Evolutionary conservation across 2,329 filamentous ascomycete species (phyloP), one percentile per base, ranked within the genome.

Genomic region (Gremmenia infestans): DNA sequence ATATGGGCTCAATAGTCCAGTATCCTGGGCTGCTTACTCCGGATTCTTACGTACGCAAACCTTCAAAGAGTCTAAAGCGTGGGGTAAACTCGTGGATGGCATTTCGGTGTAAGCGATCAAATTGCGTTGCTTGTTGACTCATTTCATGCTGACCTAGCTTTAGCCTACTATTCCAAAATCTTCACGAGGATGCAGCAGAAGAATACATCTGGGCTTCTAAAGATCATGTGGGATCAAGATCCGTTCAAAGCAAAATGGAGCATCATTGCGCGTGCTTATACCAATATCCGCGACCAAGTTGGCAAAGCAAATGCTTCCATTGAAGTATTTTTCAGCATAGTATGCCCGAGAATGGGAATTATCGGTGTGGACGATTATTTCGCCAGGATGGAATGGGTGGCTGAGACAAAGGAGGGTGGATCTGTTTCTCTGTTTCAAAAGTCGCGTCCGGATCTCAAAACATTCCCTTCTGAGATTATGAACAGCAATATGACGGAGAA

Each of bases 191-290:
- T 56, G 32, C 59, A 59, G 48, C 64, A 66, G 48, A 65, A 64
- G 43, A 55, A 63, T 23, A 59, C 59, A 14, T 66, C 62, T 12
- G 43, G 42, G 2, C 49, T 55, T 35, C 54, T 64, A 36, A 66
- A 57, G 25, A 17, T 48, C 3, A 48, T 65, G 28, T 65, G 63
- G 61, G 48, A 60, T 32, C 12, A 52, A 5, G 62, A 64, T 48
- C 61, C 60, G 8, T 66, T 65, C 54, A 58, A 63, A 22, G 60
- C 57, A 12, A 66, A 63, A 48, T 67, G 62, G 60, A 35, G 54
- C 5, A 61, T 64, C 4, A 23, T 66, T 40, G 64, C 65, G 5
- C 55, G 54, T 14, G 57, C 61, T 7, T 65, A 63, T 50, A 60
- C 62, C n/a, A 50, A 47, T 17, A 64, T 66, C 12, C 59, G 63